Evolutionary conservation across 106 monocot genomes (phyloP).

Genomic region (Vanilla planifolia): DNA sequence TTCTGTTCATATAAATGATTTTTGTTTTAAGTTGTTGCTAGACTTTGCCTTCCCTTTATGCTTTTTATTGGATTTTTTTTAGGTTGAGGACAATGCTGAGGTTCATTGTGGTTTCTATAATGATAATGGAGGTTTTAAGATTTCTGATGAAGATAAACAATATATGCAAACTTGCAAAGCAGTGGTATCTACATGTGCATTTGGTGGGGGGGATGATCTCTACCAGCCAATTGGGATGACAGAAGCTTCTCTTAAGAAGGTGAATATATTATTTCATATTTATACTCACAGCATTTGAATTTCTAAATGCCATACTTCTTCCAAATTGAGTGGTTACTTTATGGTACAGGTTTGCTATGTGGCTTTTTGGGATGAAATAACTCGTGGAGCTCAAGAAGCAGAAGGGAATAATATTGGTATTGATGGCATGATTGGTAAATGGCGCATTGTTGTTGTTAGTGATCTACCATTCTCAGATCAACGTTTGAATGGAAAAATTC

Average conservation of each 20-base stretch:
- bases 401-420: constrained; percentile 51
- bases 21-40: background rate
- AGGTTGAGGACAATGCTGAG: constrained; percentile 54
- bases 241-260: constrained; percentile 63
- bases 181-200: constrained; percentile 90
- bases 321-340: constrained; percentile 2
- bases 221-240: constrained; percentile 99
- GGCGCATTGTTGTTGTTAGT: constrained; percentile 77
- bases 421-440: constrained; percentile 71
- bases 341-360: constrained; percentile 81
- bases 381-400: constrained; percentile 57
- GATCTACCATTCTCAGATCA: constrained; percentile 97
- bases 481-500: constrained; percentile 92
- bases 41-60: background rate
- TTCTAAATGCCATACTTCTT: background rate
- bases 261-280: constrained; percentile 1
- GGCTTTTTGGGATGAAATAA: constrained; percentile 98
- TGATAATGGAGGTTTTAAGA: constrained; percentile 69
- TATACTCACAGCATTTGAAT: background rate
- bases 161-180: constrained; percentile 76
- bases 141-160: constrained; percentile 72
- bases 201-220: constrained; percentile 95
- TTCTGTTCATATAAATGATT: too few relatives aligned
- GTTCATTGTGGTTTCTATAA: constrained; percentile 95
- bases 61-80: constrained; percentile 9